phyloP scores from a whole-genome alignment of 78 protist species.

The Tieghemostelium lacteum region DNA sequence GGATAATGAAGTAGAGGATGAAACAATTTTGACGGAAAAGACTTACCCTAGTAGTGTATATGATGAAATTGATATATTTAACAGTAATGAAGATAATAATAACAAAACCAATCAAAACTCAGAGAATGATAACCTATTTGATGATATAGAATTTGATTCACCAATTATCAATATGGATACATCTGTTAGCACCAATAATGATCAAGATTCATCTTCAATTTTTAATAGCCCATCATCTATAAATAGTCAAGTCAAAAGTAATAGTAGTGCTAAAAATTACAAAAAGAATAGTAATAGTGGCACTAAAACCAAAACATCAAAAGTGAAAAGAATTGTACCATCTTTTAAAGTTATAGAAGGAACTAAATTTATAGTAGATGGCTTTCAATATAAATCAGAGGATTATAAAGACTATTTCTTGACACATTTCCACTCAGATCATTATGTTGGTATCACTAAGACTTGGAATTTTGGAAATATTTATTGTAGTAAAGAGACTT shows the following conservation, averaged over 20 bases:
- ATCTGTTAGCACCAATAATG: not conserved
- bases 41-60: too few relatives aligned
- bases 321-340: conserved; percentile 42
- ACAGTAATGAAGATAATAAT: too few relatives aligned
- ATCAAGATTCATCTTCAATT: not conserved
- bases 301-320: not conserved
- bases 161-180: not conserved
- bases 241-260: too few relatives aligned
- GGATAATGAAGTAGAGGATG: too few relatives aligned
- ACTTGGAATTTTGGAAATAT: conserved; percentile 66
- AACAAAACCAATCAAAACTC: too few relatives aligned
- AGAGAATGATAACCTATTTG: too few relatives aligned
- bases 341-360: conserved; percentile 62
- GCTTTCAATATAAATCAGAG: conserved; percentile 71
- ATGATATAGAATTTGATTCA: not conserved
- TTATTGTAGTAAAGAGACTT: conserved; percentile 74
- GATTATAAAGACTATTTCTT: conserved; percentile 70
- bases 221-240: not conserved
- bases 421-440: conserved; percentile 94
- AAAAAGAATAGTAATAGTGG: not conserved
- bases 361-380: conserved; percentile 70
- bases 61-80: too few relatives aligned
- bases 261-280: not conserved
- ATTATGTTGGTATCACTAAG: conserved; percentile 86
- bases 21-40: too few relatives aligned